phyloP scores from a whole-genome alignment of 2,329 filamentous ascomycete genomes.

The Biscogniauxia mediterranea region DNA sequence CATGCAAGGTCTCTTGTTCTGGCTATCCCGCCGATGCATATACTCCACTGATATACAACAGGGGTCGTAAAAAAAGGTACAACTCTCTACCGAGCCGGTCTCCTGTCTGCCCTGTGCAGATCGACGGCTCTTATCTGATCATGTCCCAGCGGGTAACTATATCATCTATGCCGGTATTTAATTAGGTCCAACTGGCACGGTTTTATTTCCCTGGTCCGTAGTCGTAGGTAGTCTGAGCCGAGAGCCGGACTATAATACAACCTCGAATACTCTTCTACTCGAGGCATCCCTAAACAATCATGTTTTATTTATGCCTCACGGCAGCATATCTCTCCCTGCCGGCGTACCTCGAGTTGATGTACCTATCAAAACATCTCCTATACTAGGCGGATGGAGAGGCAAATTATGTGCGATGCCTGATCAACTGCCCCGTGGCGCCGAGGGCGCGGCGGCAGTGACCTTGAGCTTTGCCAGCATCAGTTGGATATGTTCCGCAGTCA shows the following conservation, averaged over 20 bases:
- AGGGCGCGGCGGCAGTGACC: slow-evolving; percentile 15
- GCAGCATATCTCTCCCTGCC: neutral
- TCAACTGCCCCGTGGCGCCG: slow-evolving; percentile 19
- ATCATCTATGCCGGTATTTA: neutral
- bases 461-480: slow-evolving; percentile 13
- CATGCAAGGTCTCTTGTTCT: neutral
- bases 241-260: neutral
- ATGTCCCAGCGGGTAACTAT: neutral
- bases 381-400: neutral
- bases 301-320: neutral
- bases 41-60: neutral
- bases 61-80: neutral
- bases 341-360: neutral
- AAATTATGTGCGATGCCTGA: slow-evolving; percentile 10
- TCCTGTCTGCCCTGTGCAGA: neutral
- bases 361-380: neutral
- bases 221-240: neutral
- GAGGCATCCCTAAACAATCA: neutral
- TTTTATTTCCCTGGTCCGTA: neutral
- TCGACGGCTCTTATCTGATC: neutral
- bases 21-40: neutral
- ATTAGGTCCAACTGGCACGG: neutral
- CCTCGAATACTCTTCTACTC: neutral
- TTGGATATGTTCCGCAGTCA: slow-evolving; percentile 9
- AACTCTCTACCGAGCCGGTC: neutral